Conservation (phyloP, 2,329 filamentous ascomycete species). For the Trichoderma sp. region DNA sequence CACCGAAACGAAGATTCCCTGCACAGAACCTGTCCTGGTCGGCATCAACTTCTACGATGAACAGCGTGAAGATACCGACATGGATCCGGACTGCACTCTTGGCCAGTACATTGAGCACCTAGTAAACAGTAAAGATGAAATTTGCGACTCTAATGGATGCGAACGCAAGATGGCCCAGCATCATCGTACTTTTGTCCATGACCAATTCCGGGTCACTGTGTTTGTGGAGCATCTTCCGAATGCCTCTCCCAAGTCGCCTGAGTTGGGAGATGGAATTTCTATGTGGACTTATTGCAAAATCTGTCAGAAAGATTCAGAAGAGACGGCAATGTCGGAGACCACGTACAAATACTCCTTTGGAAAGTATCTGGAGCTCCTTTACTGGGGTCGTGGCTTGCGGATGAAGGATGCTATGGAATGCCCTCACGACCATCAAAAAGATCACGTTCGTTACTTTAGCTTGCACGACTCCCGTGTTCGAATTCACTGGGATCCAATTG, state of each 20-base stretch:
- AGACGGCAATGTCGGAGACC: conserved; percentile 87
- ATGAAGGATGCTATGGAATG: conserved; percentile 72
- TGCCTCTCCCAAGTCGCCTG: conserved; percentile 45
- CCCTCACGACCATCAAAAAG: conserved; percentile 86
- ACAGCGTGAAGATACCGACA: conserved; percentile 71
- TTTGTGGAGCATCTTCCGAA: conserved; percentile 70
- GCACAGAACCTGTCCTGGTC: conserved; percentile 86
- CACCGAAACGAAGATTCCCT: conserved; percentile 90
- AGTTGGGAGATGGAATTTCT: conserved; percentile 68
- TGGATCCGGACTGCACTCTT: conserved; percentile 87
- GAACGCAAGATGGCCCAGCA: conserved; percentile 89
- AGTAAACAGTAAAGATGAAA: conserved; percentile 73
- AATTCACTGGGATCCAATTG: conserved; percentile 90
- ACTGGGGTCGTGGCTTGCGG: conserved; percentile 87
- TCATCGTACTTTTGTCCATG: conserved; percentile 95
- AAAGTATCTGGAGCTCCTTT: conserved; percentile 96
- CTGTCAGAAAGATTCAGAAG: conserved; percentile 87
- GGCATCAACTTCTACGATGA: conserved; percentile 94
- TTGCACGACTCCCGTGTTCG: conserved; percentile 82
- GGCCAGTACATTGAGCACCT: conserved; percentile 95
- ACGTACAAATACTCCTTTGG: conserved; percentile 99
- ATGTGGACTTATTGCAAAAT: conserved; percentile 98
- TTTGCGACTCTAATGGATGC: conserved; percentile 83
- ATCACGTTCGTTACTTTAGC: conserved; percentile 92
- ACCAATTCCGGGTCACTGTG: conserved; percentile 88